A percentile compares a stretch with the other conserved stretches of the same genome.
phyloP scores from a whole-genome alignment of 257 asterid genomes.

The Lavandula angustifolia region DNA sequence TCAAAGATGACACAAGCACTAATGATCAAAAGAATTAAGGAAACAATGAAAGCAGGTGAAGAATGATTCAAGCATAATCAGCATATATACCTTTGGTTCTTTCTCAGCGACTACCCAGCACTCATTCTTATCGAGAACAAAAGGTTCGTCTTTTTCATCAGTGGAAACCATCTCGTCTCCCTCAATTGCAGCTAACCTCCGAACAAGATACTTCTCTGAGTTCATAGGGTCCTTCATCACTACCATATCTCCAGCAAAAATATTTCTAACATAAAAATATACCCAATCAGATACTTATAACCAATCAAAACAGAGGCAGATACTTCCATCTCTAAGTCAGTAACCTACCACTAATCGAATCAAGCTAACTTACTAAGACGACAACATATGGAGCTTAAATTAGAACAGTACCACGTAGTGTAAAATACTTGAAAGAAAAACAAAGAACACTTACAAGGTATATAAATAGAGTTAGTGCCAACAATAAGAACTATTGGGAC shows the following conservation, averaged over 20 bases:
- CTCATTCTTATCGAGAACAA: conserved; percentile 73
- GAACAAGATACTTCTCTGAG: conserved; percentile 60
- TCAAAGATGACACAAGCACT: neutral
- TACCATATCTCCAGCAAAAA: conserved; percentile 76
- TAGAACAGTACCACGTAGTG: neutral
- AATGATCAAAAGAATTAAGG: neutral
- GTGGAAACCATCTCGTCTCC: conserved; percentile 86
- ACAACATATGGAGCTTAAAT: conserved; percentile 1
- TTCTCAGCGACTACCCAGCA: conserved; percentile 89
- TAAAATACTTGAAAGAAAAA: neutral
- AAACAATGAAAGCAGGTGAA: neutral
- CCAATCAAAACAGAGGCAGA: neutral
- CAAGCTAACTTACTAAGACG: neutral
- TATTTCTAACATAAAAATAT: conserved; percentile 46
- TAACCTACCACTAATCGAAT: neutral
- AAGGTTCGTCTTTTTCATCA: conserved; percentile 72
- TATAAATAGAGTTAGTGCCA: conserved; percentile 11
- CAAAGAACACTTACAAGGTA: neutral
- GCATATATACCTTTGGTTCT: conserved; percentile 63
- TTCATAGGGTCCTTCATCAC: conserved; percentile 72
- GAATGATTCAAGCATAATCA: conserved; percentile 20
- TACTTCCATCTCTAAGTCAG: neutral
- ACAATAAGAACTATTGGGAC: conserved; percentile 10
- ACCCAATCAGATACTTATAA: conserved; percentile 13
- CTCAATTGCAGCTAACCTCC: conserved; percentile 81